Evolutionary conservation across 495 filamentous ascomycete genomes (phyloP), one percentile per base, ranked within the genome.

Genomic region (Aspergillus cristatus): DNA sequence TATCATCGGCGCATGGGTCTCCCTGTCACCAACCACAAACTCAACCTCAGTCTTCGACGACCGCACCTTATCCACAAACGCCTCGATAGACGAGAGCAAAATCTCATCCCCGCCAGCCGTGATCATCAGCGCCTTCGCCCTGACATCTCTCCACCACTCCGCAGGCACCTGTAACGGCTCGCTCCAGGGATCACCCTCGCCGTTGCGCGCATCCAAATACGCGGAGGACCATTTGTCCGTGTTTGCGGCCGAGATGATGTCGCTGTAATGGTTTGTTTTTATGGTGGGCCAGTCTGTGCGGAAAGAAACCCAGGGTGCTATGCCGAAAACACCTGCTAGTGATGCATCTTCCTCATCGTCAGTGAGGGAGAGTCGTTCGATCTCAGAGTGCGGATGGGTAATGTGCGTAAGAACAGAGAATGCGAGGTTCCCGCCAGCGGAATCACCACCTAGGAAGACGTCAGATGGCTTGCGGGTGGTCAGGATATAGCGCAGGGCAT

Each of bases 381-480:
- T 65, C 6, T 61, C 57, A 0, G 73, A 67, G 42, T 80, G 75
- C 2, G 78, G 76, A 43, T 82, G 77, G 0, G 73, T 55, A 2
- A 81, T 54, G 42, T 84, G 79, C 6, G 71, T 60, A 7, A 82
- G 59, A 0, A 79, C 46, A 4, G 66, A 57, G 11, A 76, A 43
- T 15, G 65, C 58, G 4, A 84, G 57, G 44, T 82, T 81, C 1
- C 60, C 79, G 38, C 79, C 78, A 0, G 79, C 79, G 2, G 76
- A 80, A 53, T 84, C 79, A 8, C 79, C 79, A 17, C 57, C 72
- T 0, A 84, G 34, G 31, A 71, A 42, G 18, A 84, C 57, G 38
- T 68, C 53, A 6, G 53, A 35, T 0, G 74, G 70, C 8, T 55
- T 51, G 14, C 60, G 60, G 10, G 46, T 48, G 0, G 47, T 53